Evolutionary conservation across 2,329 filamentous ascomycete genomes (phyloP).

Genomic region (Penicillium olsonii): DNA sequence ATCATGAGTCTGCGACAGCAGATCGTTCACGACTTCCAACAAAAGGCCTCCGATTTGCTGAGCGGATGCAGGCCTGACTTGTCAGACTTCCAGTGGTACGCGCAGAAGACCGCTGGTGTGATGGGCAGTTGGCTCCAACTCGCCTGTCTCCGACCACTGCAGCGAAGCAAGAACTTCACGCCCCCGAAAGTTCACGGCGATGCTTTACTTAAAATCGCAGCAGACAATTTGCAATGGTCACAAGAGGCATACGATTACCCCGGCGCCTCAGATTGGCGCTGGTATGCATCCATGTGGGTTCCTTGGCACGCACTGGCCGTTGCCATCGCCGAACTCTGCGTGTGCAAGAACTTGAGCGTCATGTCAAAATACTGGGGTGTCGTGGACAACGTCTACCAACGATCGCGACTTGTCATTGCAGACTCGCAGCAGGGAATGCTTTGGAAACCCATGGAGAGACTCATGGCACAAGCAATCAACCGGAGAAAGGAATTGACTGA

Average conservation of each 20-base stretch:
- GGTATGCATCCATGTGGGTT: constrained; percentile 31
- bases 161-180: constrained; percentile 23
- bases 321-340: constrained; percentile 34
- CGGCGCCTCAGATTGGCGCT: constrained; percentile 24
- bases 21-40: constrained; percentile 28
- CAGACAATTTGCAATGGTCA: constrained; percentile 24
- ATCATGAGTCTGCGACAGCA: constrained; percentile 28
- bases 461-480: constrained; percentile 28
- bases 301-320: constrained; percentile 37
- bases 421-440: constrained; percentile 32
- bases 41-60: constrained; percentile 22
- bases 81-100: constrained; percentile 29
- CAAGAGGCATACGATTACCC: constrained; percentile 25
- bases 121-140: constrained; percentile 32
- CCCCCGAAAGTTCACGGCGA: constrained; percentile 27
- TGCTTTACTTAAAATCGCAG: constrained; percentile 27
- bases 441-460: constrained; percentile 33
- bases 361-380: constrained; percentile 27
- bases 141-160: constrained; percentile 29
- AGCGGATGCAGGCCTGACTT: constrained; percentile 21
- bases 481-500: constrained; percentile 18
- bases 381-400: constrained; percentile 26
- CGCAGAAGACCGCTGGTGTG: constrained; percentile 19
- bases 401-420: constrained; percentile 25
- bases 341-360: constrained; percentile 26